Conservation (phyloP, 2,329 filamentous ascomycete genomes). For the Xylariomycetidae sp. region DNA sequence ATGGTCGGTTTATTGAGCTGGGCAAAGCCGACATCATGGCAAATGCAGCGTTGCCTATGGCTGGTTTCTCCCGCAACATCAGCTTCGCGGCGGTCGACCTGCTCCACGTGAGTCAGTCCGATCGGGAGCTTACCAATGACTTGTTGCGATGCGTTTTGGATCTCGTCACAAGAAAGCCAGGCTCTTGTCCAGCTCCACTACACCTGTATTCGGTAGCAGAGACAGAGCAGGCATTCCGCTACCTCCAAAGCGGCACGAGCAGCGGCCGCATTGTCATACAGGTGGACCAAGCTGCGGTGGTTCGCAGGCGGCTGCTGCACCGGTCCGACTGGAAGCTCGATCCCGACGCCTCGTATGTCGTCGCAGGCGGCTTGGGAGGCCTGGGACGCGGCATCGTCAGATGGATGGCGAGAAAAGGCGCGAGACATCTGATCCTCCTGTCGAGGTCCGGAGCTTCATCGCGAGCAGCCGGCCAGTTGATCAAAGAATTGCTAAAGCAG, state of each 20-base stretch:
- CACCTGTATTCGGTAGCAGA: neutral
- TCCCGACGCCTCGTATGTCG: constrained; percentile 4
- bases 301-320: constrained; percentile 1
- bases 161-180: constrained; percentile 1
- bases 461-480: constrained; percentile 2
- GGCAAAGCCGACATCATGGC: constrained; percentile 5
- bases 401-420: constrained; percentile 4
- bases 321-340: constrained; percentile 1
- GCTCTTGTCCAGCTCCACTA: neutral
- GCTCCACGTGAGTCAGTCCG: constrained; percentile 2
- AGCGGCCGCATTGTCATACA: constrained; percentile 4
- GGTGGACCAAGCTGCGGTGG: constrained; percentile 1
- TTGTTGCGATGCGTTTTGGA: constrained; percentile 3
- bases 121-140: neutral
- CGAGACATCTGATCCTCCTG: constrained; percentile 4
- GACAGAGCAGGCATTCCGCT: neutral
- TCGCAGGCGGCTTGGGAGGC: constrained; percentile 6
- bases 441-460: constrained; percentile 2
- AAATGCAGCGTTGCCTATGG: constrained; percentile 5
- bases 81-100: constrained; percentile 5
- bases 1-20: constrained; percentile 7
- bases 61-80: constrained; percentile 4
- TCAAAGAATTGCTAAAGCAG: neutral
- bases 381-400: constrained; percentile 1
- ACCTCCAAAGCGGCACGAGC: neutral